phyloP scores from a whole-genome alignment of 2,329 filamentous ascomycete genomes.

The Pseudogymnoascus sp. region DNA sequence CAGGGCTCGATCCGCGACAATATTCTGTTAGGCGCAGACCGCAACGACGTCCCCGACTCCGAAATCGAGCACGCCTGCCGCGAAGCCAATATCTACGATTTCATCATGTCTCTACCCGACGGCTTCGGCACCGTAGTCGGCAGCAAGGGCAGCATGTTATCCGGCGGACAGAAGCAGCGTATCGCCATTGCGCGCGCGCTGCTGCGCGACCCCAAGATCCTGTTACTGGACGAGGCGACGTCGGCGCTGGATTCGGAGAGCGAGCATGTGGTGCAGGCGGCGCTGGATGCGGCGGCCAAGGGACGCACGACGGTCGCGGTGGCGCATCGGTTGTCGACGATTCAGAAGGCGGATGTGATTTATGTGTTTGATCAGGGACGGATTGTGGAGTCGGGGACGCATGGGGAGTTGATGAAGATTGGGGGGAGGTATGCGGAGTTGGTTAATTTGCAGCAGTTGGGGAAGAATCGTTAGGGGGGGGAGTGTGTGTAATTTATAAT shows the following conservation, averaged over 20 bases:
- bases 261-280: slow-evolving; percentile 72
- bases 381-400: slow-evolving; percentile 77
- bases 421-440: slow-evolving; percentile 69
- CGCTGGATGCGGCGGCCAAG: slow-evolving; percentile 72
- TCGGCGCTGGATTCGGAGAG: slow-evolving; percentile 66
- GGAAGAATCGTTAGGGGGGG: slow-evolving; percentile 38
- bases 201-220: slow-evolving; percentile 79
- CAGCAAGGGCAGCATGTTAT: slow-evolving; percentile 74
- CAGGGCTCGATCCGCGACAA: slow-evolving; percentile 89
- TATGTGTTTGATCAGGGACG: slow-evolving; percentile 92
- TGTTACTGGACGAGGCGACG: slow-evolving; percentile 77
- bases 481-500: background rate
- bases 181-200: slow-evolving; percentile 84
- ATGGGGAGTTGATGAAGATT: slow-evolving; percentile 60
- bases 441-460: slow-evolving; percentile 71
- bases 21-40: slow-evolving; percentile 67
- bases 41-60: slow-evolving; percentile 60
- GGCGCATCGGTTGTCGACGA: slow-evolving; percentile 83
- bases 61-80: slow-evolving; percentile 70
- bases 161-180: slow-evolving; percentile 89
- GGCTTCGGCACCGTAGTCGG: slow-evolving; percentile 82
- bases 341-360: slow-evolving; percentile 89
- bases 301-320: slow-evolving; percentile 89
- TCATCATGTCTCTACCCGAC: slow-evolving; percentile 76
- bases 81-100: slow-evolving; percentile 88